A percentile compares a stretch with the other conserved stretches of the same genome.
Conservation (phyloP, 2,329 filamentous ascomycete species). For the Helicocarpus griseus region DNA sequence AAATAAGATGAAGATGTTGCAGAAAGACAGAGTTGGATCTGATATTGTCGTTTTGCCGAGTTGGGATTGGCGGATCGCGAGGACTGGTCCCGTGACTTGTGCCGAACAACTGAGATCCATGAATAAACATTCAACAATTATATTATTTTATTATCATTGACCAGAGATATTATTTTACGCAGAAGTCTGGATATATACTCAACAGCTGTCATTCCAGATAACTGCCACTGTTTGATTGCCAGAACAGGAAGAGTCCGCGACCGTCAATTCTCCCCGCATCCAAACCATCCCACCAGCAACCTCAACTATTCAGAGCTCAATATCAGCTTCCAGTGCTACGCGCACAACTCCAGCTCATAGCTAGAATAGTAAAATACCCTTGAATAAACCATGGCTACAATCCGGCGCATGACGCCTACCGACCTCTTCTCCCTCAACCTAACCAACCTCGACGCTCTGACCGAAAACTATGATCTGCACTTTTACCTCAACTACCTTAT, state of each 20-base stretch:
- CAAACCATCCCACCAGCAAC: not conserved
- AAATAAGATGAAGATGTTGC: no score
- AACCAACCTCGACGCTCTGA: slow-evolving; percentile 90
- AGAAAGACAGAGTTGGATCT: no score
- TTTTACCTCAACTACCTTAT: slow-evolving; percentile 96
- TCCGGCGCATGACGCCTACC: slow-evolving; percentile 72
- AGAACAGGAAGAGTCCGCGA: not conserved
- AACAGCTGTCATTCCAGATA: not conserved
- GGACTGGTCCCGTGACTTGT: slow-evolving; percentile 1
- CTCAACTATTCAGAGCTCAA: not conserved
- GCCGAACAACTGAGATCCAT: not conserved
- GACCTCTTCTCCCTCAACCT: slow-evolving; percentile 86
- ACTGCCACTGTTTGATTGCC: not conserved
- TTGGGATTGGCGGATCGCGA: not conserved
- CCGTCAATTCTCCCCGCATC: not conserved
- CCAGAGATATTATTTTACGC: not conserved
- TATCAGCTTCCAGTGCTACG: not conserved
- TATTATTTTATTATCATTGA: not conserved
- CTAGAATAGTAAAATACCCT: not conserved
- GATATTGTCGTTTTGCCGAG: slow-evolving; percentile 1
- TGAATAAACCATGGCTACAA: slow-evolving; percentile 57
- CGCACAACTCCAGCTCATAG: not conserved
- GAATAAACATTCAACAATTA: not conserved
- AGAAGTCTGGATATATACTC: not conserved
- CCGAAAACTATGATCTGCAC: slow-evolving; percentile 92